These are phyloP conservation scores for Fistulifera pelliculosa DNA, from an alignment of 108 stramenopile species.

Conservation along the genomic window DNA sequence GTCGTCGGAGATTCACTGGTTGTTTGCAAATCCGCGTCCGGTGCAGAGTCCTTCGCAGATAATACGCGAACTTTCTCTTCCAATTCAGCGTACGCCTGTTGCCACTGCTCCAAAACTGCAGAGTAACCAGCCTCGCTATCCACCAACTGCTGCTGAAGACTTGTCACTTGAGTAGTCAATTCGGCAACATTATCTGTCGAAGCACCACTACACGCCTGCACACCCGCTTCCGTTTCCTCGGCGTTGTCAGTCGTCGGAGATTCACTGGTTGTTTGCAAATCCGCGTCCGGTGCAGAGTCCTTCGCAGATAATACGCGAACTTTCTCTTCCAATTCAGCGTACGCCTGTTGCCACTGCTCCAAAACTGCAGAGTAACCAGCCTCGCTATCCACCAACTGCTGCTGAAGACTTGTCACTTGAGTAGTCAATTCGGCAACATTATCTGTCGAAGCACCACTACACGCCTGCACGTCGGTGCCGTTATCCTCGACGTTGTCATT, in stretches of 20 bases:
- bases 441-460: not conserved
- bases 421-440: not conserved
- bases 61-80: not conserved
- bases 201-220: not conserved
- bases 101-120: constrained; percentile 22
- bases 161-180: not conserved
- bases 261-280: not conserved
- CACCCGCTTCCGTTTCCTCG: not conserved
- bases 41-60: too few relatives aligned
- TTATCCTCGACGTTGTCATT: too few relatives aligned
- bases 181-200: not conserved
- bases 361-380: constrained; percentile 3
- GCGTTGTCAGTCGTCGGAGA: not conserved
- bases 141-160: not conserved
- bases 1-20: too few relatives aligned
- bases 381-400: constrained; percentile 12
- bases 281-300: not conserved
- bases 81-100: constrained; percentile 22
- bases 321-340: not conserved
- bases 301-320: not conserved
- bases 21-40: too few relatives aligned
- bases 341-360: constrained; percentile 7
- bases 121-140: constrained; percentile 2
- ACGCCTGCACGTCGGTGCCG: not conserved
- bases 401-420: constrained; percentile 15